Base-by-base conservation (phyloP, 2,329 filamentous ascomycete species). In the Intubia oerlemansii region DNA sequence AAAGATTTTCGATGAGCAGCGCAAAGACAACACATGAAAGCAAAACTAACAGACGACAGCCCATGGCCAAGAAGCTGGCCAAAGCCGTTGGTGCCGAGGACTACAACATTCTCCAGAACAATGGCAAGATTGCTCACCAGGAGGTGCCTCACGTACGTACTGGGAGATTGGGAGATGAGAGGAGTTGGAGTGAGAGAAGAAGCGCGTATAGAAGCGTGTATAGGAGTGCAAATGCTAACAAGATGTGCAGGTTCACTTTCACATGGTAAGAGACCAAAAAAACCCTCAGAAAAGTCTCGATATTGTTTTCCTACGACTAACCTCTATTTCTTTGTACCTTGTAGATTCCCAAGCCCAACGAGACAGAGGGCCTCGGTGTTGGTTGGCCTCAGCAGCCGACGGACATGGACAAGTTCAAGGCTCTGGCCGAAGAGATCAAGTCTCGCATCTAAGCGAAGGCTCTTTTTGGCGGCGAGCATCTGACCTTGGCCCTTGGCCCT, bases 61-160 rank as follows among this genome's bases (percentile, higher is more conserved):
- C 79, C 24, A 69, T 90, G 11, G 74, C 80, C 27, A 93, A 92
- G 65, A 85, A 78, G 51, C 67, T 98, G 27, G 82, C 76, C 27
- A 52, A 59, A 13, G 85, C 82, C 17, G 70, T 67, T 4, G 79
- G 79, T 21, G 72, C 76, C 4, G 56, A 59, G 29, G 66, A 95
- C 50, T 98, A 81, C 61, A 98, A 98, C 46, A 66, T 98, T 27
- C 57, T 98, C 34, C 88, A 98, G 57, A 98, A 98, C 56, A 98
- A 98, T 45, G 88, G 88, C 29, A 60, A 66, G 14, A 66, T 85
- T 43, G 88, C 88, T 12, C 88, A 98, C 51, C 88, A 95, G 56
- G 60, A 76, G 38, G 85, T 98, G 36, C 76, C 81, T 40, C 88
- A 98, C 55, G 85, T 88, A 56, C 54, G 69, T 56, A 28, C 14